A percentile compares a stretch with the other conserved stretches of the same genome.
phyloP scores from a whole-genome alignment of 2,329 filamentous ascomycete genomes.

The Talaromyces sp. region DNA sequence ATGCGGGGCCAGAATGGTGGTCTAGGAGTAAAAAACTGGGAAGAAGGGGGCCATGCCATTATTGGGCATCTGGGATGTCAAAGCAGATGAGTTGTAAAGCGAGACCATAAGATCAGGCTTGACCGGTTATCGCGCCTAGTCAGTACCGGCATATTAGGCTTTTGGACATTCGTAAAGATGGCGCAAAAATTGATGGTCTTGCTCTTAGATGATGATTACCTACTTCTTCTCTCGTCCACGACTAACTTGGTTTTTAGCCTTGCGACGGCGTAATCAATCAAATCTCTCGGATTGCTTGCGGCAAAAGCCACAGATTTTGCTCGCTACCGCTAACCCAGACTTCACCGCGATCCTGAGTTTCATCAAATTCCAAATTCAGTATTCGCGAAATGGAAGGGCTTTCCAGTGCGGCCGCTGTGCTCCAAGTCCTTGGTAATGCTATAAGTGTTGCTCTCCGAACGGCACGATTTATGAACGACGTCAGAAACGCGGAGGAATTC shows the following conservation, averaged over 20 bases:
- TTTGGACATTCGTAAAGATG: not conserved
- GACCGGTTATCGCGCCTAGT: not conserved
- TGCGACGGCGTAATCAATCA: not conserved
- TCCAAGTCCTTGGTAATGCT: slow-evolving; percentile 6
- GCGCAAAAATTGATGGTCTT: not conserved
- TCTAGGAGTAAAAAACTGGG: not conserved
- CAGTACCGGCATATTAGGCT: too few relatives aligned
- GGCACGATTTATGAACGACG: not conserved
- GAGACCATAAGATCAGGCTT: not conserved
- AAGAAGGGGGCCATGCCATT: not conserved
- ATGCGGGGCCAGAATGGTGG: not conserved
- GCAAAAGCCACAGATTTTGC: not conserved
- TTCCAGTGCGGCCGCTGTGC: not conserved
- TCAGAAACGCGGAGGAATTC: not conserved
- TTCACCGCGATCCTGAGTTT: too few relatives aligned
- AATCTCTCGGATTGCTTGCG: not conserved
- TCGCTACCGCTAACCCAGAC: not conserved
- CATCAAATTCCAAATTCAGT: not conserved
- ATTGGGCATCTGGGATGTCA: not conserved
- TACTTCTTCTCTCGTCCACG: not conserved
- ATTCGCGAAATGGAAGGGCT: slow-evolving; percentile 3
- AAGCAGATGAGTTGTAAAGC: not conserved
- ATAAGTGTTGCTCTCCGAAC: not conserved
- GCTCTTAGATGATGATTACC: not conserved
- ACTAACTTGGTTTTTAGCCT: not conserved